Conservation (phyloP, 768 basidiomycete genomes). For the Ramaria sp. region DNA sequence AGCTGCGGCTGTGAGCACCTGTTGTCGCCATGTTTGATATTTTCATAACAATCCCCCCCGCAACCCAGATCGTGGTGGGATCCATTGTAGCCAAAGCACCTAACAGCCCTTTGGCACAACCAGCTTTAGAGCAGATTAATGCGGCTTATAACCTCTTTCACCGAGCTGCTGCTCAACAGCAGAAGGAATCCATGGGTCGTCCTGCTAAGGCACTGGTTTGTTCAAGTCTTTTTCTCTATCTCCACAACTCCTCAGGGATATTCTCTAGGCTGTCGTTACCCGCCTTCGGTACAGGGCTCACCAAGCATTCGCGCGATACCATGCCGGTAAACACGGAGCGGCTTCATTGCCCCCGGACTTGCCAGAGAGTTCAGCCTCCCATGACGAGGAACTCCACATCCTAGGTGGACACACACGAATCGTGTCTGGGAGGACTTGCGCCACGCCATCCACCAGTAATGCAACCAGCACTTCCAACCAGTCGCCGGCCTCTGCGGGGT, state of each 20-base stretch:
- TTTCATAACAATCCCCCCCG: neutral
- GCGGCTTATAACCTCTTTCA: slow-evolving; percentile 5
- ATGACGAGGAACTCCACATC: slow-evolving; percentile 11
- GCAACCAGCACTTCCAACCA: neutral
- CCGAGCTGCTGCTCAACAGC: slow-evolving; percentile 1
- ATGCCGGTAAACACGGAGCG: slow-evolving; percentile 2
- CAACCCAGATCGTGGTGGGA: slow-evolving; percentile 5
- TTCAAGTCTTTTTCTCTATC: neutral
- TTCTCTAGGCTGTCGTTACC: neutral
- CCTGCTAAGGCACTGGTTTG: slow-evolving; percentile 7
- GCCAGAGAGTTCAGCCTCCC: neutral
- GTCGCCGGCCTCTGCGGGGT: neutral
- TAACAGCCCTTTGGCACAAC: slow-evolving; percentile 7
- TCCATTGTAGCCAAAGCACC: slow-evolving; percentile 9
- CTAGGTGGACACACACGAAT: slow-evolving; percentile 8
- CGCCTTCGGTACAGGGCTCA: slow-evolving; percentile 7
- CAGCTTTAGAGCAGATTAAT: slow-evolving; percentile 10
- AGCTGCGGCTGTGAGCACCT: slow-evolving; percentile 6
- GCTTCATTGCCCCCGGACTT: neutral
- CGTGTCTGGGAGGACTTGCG: neutral
- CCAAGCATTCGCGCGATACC: slow-evolving; percentile 4
- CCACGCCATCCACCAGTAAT: neutral
- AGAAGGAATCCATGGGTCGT: neutral
- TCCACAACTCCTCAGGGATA: neutral
- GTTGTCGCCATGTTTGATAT: neutral